These are phyloP conservation scores for Sporothrix mexicana DNA, from an alignment of 2,329 filamentous ascomycete genomes.

Conservation along the genomic window DNA sequence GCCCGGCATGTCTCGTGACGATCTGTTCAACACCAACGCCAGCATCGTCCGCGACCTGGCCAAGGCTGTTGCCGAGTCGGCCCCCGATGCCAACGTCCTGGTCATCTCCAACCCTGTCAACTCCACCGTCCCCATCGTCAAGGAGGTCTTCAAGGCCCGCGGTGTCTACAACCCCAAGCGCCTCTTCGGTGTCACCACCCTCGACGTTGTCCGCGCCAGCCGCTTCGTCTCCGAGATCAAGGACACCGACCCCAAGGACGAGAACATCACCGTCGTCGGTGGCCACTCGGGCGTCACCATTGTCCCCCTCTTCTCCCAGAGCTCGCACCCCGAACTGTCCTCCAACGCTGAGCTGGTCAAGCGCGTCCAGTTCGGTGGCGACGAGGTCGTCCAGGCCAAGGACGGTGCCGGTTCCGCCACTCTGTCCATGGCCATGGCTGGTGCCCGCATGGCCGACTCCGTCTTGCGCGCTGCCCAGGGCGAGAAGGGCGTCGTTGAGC, in stretches of 20 bases:
- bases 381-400: constrained; percentile 99
- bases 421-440: constrained; percentile 98
- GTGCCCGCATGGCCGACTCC: constrained; percentile 82
- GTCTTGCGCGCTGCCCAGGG: constrained; percentile 91
- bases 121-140: constrained; percentile 97
- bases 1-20: constrained; percentile 99
- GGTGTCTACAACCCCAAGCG: constrained; percentile 99
- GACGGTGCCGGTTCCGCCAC: constrained; percentile 96
- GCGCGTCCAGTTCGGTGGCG: constrained; percentile 98
- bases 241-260: constrained; percentile 84
- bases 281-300: constrained; percentile 99
- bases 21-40: constrained; percentile 99
- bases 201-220: constrained; percentile 96
- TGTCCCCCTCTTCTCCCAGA: constrained; percentile 95
- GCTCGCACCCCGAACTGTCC: constrained; percentile 80
- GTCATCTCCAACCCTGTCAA: constrained; percentile 99
- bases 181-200: constrained; percentile 98
- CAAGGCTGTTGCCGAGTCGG: constrained; percentile 87
- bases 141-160: constrained; percentile 93
- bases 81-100: constrained; percentile 92
- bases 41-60: constrained; percentile 98
- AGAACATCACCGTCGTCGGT: constrained; percentile 95
- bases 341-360: constrained; percentile 82
- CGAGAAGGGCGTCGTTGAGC: constrained; percentile 94
- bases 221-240: constrained; percentile 98